phyloP scores from a whole-genome alignment of 371 early-diverging fungal genomes.

The Phascolomyces articulosus region DNA sequence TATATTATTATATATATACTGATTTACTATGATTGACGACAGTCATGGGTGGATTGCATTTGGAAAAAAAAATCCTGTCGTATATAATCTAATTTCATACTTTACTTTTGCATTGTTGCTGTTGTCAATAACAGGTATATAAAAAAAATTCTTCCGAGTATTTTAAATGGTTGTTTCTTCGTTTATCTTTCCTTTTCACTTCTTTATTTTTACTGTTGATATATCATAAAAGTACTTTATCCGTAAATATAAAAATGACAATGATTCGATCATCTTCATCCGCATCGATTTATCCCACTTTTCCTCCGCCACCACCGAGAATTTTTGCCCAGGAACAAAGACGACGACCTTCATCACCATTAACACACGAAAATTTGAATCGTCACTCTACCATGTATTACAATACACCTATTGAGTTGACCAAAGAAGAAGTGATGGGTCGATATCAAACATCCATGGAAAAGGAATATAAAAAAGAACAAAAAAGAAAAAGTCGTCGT shows the following conservation, averaged over 20 bases:
- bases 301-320: too few relatives aligned
- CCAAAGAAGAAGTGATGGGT: not conserved
- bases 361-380: not conserved
- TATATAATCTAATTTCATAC: too few relatives aligned
- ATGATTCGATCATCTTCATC: too few relatives aligned
- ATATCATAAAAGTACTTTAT: not conserved
- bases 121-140: not conserved
- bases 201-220: not conserved
- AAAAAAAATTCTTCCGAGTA: slow-evolving; percentile 2
- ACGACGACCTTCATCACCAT: not conserved
- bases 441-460: not conserved
- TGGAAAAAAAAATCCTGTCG: too few relatives aligned
- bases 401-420: not conserved
- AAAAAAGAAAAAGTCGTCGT: not conserved
- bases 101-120: too few relatives aligned
- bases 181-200: not conserved
- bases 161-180: too few relatives aligned
- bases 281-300: too few relatives aligned
- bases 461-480: not conserved
- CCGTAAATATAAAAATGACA: too few relatives aligned
- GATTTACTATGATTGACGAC: not conserved
- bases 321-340: not conserved
- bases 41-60: too few relatives aligned
- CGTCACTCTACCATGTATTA: not conserved
- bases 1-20: too few relatives aligned